Evolutionary conservation across 495 filamentous ascomycete species (phyloP).

Genomic region (Halenospora varia): DNA sequence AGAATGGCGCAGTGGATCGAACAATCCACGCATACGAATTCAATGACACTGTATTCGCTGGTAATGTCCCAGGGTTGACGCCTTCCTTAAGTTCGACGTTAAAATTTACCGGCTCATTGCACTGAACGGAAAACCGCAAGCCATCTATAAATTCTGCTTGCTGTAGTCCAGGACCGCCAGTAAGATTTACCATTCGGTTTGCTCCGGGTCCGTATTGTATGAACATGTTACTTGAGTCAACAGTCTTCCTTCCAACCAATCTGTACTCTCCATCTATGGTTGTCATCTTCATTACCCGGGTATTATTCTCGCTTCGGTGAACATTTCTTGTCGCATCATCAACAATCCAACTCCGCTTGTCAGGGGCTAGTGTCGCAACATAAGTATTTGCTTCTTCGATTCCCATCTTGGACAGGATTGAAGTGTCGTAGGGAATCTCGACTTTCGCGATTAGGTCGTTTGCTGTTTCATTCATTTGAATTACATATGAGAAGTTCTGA

Average conservation of each 20-base stretch:
- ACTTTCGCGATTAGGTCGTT: slow-evolving; percentile 22
- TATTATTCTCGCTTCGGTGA: slow-evolving; percentile 19
- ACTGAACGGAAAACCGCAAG: slow-evolving; percentile 15
- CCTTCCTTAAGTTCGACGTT: slow-evolving; percentile 20
- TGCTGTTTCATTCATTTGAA: slow-evolving; percentile 18
- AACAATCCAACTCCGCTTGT: slow-evolving; percentile 16
- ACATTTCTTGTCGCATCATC: slow-evolving; percentile 16
- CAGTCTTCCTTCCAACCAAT: slow-evolving; percentile 8
- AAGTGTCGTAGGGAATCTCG: slow-evolving; percentile 18
- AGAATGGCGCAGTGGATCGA: slow-evolving; percentile 15
- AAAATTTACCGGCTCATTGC: slow-evolving; percentile 3
- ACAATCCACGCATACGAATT: slow-evolving; percentile 22
- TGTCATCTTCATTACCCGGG: slow-evolving; percentile 21
- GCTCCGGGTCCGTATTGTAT: slow-evolving; percentile 19
- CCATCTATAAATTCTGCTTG: slow-evolving; percentile 20
- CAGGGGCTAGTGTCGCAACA: slow-evolving; percentile 12
- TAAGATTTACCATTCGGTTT: slow-evolving; percentile 18
- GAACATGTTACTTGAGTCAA: slow-evolving; percentile 13
- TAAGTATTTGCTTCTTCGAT: slow-evolving; percentile 14
- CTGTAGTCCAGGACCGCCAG: slow-evolving; percentile 12
- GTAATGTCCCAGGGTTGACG: slow-evolving; percentile 14
- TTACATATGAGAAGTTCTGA: slow-evolving; percentile 18
- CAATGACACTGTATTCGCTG: slow-evolving; percentile 11
- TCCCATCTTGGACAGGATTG: slow-evolving; percentile 9
- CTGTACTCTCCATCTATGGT: slow-evolving; percentile 18